Evolutionary conservation across 1,284 basidiomycete species (phyloP), one percentile per base, ranked within the genome.

Genomic region (Ustilago bromivora): DNA sequence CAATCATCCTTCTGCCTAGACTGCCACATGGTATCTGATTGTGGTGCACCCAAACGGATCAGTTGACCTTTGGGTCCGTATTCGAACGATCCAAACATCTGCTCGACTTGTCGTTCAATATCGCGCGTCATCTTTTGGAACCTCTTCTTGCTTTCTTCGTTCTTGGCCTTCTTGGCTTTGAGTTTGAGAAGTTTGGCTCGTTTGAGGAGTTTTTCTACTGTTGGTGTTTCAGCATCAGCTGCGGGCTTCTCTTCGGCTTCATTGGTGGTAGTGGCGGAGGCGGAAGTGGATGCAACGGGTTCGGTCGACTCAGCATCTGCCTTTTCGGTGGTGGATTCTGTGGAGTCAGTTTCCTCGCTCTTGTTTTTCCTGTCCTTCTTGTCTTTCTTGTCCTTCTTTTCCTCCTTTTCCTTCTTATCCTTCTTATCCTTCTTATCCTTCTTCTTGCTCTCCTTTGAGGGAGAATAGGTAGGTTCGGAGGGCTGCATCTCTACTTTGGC

Each of bases 101-200:
- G 59, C 58, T 66, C 70, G 23, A 77, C 67, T 82, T 80, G 79
- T 74, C 87, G 84, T 71, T 84, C 77, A 76, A 87, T 81, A 66
- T 85, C 79, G 82, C 73, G 70, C 9, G 64, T 67, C 53, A 76
- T 62, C 34, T 57, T 41, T 32, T 71, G 57, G 61, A 74, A 72
- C 13, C 70, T 67, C 35, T 63, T 61, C 57, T 57, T 63, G 53
- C 65, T 71, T 64, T 78, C 76, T 53, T 82, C 78, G 68, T 69
- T 76, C 72, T 80, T 78, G 68, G 81, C 82, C 76, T 78, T 82
- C 64, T 76, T 83, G 47, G 77, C 78, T 35, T 85, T 83, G 47
- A 80, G 82, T 35, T 82, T 81, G 52, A 85, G 74, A 51, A 85
- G 71, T 65, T 85, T 85, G 28, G 79, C 76, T 3, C 83, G 76